A percentile compares a stretch with the other conserved stretches of the same genome.
Conservation (phyloP, 441 rosid genomes). For the Dalechampia spathulata region DNA sequence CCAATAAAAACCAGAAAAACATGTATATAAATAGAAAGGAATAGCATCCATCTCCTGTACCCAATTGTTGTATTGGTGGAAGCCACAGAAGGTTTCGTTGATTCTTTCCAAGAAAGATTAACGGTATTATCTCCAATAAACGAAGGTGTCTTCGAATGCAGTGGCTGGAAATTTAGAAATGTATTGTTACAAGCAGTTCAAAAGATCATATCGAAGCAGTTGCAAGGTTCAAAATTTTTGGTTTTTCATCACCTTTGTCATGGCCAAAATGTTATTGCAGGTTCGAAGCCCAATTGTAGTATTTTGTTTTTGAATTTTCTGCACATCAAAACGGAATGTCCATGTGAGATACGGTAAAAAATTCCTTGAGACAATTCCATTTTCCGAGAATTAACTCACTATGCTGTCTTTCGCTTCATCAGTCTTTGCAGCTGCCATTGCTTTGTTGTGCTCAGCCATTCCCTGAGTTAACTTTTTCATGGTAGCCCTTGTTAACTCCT, state of each 20-base stretch:
- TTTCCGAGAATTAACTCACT: slow-evolving; percentile 40
- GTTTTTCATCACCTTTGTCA: slow-evolving; percentile 69
- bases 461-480: slow-evolving; percentile 95
- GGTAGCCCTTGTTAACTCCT: slow-evolving; percentile 84
- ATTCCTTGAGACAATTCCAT: background rate
- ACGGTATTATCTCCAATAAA: slow-evolving; percentile 84
- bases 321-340: slow-evolving; percentile 12
- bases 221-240: background rate
- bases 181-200: slow-evolving; percentile 7
- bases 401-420: slow-evolving; percentile 78
- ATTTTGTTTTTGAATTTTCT: slow-evolving; percentile 89
- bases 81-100: slow-evolving; percentile 43
- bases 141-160: slow-evolving; percentile 82
- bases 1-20: background rate
- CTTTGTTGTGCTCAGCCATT: slow-evolving; percentile 91
- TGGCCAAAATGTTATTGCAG: slow-evolving; percentile 91
- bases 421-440: slow-evolving; percentile 86
- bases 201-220: background rate
- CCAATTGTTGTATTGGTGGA: slow-evolving; percentile 45
- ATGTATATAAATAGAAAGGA: background rate
- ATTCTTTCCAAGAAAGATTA: slow-evolving; percentile 94
- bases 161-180: slow-evolving; percentile 41
- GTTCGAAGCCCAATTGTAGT: slow-evolving; percentile 85
- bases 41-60: slow-evolving; percentile 28
- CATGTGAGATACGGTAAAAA: slow-evolving; percentile 7